Evolutionary conservation across 352 stramenopile genomes (phyloP).

Genomic region (Globisporangium recalcitrans): DNA sequence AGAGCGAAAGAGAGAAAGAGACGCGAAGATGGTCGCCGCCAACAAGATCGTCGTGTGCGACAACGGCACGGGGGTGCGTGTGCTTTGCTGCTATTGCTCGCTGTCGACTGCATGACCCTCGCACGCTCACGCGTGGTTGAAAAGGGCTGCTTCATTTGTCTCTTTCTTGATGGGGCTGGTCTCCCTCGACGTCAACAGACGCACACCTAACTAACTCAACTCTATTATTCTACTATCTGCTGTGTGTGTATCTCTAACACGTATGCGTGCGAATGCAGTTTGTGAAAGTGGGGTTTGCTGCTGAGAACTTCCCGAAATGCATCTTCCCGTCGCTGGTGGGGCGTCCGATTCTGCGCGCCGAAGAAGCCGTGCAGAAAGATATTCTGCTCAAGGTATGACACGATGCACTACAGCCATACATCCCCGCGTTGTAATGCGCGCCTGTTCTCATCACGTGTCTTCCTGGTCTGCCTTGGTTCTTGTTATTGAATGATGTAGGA

Average conservation of each 20-base stretch:
- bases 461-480: not conserved
- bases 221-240: too few relatives aligned
- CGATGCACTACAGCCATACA: not conserved
- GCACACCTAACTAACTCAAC: not conserved
- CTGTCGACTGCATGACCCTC: not conserved
- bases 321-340: conserved; percentile 95
- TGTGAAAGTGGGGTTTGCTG: conserved; percentile 92
- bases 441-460: not conserved
- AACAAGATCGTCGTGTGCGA: conserved; percentile 89
- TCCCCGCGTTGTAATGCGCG: not conserved
- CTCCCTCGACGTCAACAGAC: too few relatives aligned
- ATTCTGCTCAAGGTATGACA: conserved; percentile 72
- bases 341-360: conserved; percentile 90
- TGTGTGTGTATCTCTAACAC: conserved; percentile 6
- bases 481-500: conserved; percentile 42
- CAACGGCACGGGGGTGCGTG: conserved; percentile 79
- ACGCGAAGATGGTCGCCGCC: conserved; percentile 60
- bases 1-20: not conserved
- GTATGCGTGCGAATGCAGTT: conserved; percentile 33
- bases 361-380: conserved; percentile 86
- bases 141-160: not conserved
- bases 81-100: not conserved
- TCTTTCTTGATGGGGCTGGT: not conserved
- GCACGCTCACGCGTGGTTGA: not conserved
- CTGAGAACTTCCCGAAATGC: conserved; percentile 92